These are phyloP conservation scores for Debaryomycetaceae sp. DNA, from an alignment of 1,139 yeast genomes.

Conservation along the genomic window DNA sequence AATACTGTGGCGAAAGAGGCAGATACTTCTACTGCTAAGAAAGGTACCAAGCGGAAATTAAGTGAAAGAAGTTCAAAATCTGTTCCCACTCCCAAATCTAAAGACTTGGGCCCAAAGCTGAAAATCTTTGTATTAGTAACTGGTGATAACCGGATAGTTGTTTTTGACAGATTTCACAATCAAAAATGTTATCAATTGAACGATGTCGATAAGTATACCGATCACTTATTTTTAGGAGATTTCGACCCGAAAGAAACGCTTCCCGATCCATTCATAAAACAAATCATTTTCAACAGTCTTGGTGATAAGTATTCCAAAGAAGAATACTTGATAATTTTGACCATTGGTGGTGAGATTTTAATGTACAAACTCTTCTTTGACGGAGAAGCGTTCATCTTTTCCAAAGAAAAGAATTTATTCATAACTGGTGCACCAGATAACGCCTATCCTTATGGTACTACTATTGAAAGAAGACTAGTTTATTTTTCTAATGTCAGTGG, in stretches of 20 bases:
- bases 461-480: slow-evolving; percentile 65
- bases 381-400: slow-evolving; percentile 47
- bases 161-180: slow-evolving; percentile 61
- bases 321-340: slow-evolving; percentile 67
- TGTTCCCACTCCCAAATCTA: slow-evolving; percentile 8
- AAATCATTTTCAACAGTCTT: slow-evolving; percentile 59
- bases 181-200: slow-evolving; percentile 65
- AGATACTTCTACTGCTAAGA: slow-evolving; percentile 24
- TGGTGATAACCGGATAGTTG: slow-evolving; percentile 70
- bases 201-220: slow-evolving; percentile 56
- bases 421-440: slow-evolving; percentile 77
- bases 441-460: slow-evolving; percentile 66
- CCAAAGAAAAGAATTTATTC: slow-evolving; percentile 45
- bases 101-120: slow-evolving; percentile 32
- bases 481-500: slow-evolving; percentile 59
- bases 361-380: slow-evolving; percentile 60
- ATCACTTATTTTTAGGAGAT: slow-evolving; percentile 47
- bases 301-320: slow-evolving; percentile 55
- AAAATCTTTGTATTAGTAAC: slow-evolving; percentile 66
- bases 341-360: slow-evolving; percentile 76
- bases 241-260: slow-evolving; percentile 59
- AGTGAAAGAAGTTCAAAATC: slow-evolving; percentile 6
- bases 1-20: slow-evolving; percentile 43
- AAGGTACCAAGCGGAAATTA: slow-evolving; percentile 33
- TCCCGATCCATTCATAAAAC: slow-evolving; percentile 76